Evolutionary conservation across 208 protist genomes (phyloP).

Genomic region (Leishmania martiniquensis): DNA sequence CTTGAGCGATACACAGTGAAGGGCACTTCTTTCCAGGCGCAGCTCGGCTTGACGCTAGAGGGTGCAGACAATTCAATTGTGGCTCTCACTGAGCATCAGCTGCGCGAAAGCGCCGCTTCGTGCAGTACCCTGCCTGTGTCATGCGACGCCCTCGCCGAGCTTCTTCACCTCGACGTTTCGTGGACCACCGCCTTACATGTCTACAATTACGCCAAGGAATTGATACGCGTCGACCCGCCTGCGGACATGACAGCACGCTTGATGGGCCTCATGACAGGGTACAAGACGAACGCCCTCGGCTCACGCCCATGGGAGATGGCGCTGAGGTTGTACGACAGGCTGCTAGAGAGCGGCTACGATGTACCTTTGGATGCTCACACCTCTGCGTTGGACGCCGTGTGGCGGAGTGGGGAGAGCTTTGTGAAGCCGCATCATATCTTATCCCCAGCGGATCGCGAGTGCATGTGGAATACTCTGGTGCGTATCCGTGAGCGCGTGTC

Average conservation of each 20-base stretch:
- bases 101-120: slow-evolving; percentile 31
- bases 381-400: slow-evolving; percentile 80
- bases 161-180: slow-evolving; percentile 76
- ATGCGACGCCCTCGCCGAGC: slow-evolving; percentile 44
- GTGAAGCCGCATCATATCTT: slow-evolving; percentile 40
- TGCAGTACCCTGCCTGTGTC: slow-evolving; percentile 36
- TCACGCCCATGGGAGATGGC: slow-evolving; percentile 72
- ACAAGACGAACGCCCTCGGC: slow-evolving; percentile 63
- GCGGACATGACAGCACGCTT: slow-evolving; percentile 72
- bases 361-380: slow-evolving; percentile 63
- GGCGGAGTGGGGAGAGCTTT: slow-evolving; percentile 72
- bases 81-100: slow-evolving; percentile 54
- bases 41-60: slow-evolving; percentile 60
- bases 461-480: slow-evolving; percentile 39
- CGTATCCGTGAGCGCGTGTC: slow-evolving; percentile 35
- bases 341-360: slow-evolving; percentile 54
- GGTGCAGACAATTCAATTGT: slow-evolving; percentile 71
- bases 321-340: slow-evolving; percentile 54
- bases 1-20: slow-evolving; percentile 57
- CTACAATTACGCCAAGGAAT: slow-evolving; percentile 36
- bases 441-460: slow-evolving; percentile 25
- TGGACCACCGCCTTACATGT: slow-evolving; percentile 68
- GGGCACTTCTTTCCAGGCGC: slow-evolving; percentile 52
- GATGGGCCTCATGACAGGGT: slow-evolving; percentile 81
- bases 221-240: slow-evolving; percentile 40